Evolutionary conservation across 2,329 filamentous ascomycete species (phyloP), one percentile per base, ranked within the genome.

Genomic region (Atkinsonella hypoxylon): DNA sequence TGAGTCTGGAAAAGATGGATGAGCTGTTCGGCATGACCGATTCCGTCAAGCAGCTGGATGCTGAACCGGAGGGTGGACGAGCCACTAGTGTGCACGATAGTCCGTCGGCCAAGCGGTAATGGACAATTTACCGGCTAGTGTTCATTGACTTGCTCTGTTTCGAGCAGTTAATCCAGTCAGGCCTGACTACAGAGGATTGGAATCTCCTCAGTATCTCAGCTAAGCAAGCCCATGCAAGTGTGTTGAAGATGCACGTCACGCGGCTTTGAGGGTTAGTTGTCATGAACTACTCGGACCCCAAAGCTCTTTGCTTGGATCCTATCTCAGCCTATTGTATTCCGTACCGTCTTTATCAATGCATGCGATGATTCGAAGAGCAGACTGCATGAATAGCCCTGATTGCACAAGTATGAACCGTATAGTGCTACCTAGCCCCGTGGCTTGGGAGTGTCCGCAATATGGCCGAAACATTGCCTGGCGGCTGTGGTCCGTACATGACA

Each of bases 1-100:
- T 75, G 52, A 70, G 70, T 42, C 69, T 84, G 53, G 81, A 85
- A 66, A 76, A 75, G 63, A 83, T 83, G 79, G 78, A 83, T 60
- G 78, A 82, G 58, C 69, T 84, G 15, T 84, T 84, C 61, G 81
- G 81, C 44, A 71, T 81, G 46, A 76, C 75, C 4, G 75, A 79
- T 53, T 36, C 54, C 26, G 55, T 48, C 30, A 63, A 63, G 57
- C 55, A 63, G 53, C 50, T 61, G 5, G 61, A 67, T 11, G 57
- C 60, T 7, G 63, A 68, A 56, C 56, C 61, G 1, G 64, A 64
- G 56, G 50, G 51, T 15, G 61, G 51, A 39, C 58, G 53, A n/a
- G 47, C 53, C 10, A 52, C 55, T 22, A 64, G 59, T 46, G 59
- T 63, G 47, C 57, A 57, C 17, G 62, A 63, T 53, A 56, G 59